These are phyloP conservation scores for Coniochaeta pulveracea DNA, from an alignment of 2,329 filamentous ascomycete genomes.

Conservation along the genomic window DNA sequence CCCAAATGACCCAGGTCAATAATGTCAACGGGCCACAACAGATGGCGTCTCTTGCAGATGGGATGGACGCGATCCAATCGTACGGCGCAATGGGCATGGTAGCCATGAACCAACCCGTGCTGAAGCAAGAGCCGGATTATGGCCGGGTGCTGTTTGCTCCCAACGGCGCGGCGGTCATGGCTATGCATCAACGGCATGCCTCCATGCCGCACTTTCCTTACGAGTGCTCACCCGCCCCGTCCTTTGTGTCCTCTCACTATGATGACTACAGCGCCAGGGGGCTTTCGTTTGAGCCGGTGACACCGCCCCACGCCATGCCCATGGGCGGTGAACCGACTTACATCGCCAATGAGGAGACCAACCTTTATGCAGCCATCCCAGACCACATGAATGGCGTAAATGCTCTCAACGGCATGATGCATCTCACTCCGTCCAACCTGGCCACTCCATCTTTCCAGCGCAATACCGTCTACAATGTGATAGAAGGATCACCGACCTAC, in stretches of 20 bases:
- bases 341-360: conserved; percentile 96
- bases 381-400: conserved; percentile 66
- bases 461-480: conserved; percentile 85
- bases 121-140: conserved; percentile 86
- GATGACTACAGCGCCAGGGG: conserved; percentile 97
- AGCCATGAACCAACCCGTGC: conserved; percentile 57
- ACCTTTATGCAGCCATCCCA: conserved; percentile 87
- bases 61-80: conserved; percentile 62
- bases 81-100: conserved; percentile 62
- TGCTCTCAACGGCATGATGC: conserved; percentile 78
- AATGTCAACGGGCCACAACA: no score
- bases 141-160: conserved; percentile 79
- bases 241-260: conserved; percentile 96
- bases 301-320: conserved; percentile 76
- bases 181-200: conserved; percentile 81
- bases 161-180: conserved; percentile 74
- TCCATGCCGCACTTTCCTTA: conserved; percentile 96
- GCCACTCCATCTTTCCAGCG: conserved; percentile 70
- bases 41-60: conserved; percentile 43
- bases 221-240: conserved; percentile 95
- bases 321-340: conserved; percentile 86
- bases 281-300: conserved; percentile 93
- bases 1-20: conserved; percentile 46
- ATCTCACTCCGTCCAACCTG: conserved; percentile 77
- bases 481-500: conserved; percentile 96